Evolutionary conservation across 2,329 filamentous ascomycete genomes (phyloP).

Genomic region (Intubia oerlemansii): DNA sequence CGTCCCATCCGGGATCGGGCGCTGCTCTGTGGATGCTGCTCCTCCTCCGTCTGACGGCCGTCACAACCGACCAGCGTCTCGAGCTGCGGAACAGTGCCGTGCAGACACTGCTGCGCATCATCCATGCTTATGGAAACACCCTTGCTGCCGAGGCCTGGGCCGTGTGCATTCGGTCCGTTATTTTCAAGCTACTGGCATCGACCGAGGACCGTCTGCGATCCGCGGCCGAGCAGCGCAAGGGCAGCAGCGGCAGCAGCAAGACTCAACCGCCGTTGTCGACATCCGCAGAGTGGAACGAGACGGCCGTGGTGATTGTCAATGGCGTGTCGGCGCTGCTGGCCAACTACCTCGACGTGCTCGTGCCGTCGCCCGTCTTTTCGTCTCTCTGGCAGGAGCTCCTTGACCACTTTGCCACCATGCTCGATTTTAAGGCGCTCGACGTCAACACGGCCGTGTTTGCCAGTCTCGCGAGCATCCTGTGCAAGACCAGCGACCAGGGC

Average conservation of each 20-base stretch:
- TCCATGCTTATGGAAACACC: constrained; percentile 74
- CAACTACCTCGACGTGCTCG: constrained; percentile 54
- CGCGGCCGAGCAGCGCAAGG: constrained; percentile 13
- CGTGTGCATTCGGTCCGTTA: constrained; percentile 57
- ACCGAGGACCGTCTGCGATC: constrained; percentile 35
- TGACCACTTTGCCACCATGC: constrained; percentile 40
- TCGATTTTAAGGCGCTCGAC: constrained; percentile 42
- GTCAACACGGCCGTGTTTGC: constrained; percentile 53
- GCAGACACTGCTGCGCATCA: constrained; percentile 76
- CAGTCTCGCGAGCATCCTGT: constrained; percentile 42
- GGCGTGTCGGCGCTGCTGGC: constrained; percentile 54
- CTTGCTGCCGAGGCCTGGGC: constrained; percentile 64
- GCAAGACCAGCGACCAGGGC: constrained; percentile 21
- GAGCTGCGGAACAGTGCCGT: constrained; percentile 74
- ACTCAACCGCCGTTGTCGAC: too few species aligned
- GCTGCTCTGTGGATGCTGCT: constrained; percentile 63
- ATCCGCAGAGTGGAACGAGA: constrained; percentile 46
- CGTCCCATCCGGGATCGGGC: constrained; percentile 37
- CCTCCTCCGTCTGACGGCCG: constrained; percentile 45
- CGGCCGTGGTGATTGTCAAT: constrained; percentile 50
- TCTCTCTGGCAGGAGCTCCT: constrained; percentile 58
- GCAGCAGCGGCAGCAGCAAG: constrained; percentile 14
- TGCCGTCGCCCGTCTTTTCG: constrained; percentile 43
- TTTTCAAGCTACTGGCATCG: constrained; percentile 56
- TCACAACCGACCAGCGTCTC: constrained; percentile 48